A percentile compares a stretch with the other conserved stretches of the same genome.
phyloP scores from a whole-genome alignment of 2,329 filamentous ascomycete species.

The Rhynchosporium agropyri region DNA sequence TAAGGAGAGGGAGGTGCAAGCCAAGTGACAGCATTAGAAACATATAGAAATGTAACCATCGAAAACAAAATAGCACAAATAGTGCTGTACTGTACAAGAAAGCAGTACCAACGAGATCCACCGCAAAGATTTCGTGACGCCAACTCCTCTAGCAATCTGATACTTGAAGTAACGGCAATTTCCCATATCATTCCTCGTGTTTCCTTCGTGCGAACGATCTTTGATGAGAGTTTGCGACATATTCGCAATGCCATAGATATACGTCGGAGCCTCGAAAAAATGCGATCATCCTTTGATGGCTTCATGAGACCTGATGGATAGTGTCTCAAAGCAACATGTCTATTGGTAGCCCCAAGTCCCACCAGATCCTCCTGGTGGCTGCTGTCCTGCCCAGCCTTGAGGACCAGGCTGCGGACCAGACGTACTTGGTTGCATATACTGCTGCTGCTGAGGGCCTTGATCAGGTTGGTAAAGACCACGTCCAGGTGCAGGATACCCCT shows the following conservation, averaged over 20 bases:
- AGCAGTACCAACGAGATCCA: constrained; percentile 30
- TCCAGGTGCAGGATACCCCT: constrained; percentile 57
- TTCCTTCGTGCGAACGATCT: not conserved
- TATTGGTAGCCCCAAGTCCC: constrained; percentile 38
- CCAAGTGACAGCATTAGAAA: constrained; percentile 27
- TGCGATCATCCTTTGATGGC: constrained; percentile 31
- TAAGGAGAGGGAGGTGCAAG: constrained; percentile 12
- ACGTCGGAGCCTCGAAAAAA: constrained; percentile 26
- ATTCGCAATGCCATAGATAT: constrained; percentile 27
- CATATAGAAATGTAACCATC: constrained; percentile 21
- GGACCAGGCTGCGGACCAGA: constrained; percentile 39
- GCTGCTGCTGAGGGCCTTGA: constrained; percentile 59
- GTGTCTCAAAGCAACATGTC: not conserved
- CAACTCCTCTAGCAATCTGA: constrained; percentile 38
- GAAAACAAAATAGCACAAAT: constrained; percentile 2
- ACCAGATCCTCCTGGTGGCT: constrained; percentile 34
- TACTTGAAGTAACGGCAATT: constrained; percentile 32
- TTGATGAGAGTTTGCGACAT: constrained; percentile 14
- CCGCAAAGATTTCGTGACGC: constrained; percentile 29
- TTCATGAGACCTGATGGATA: constrained; percentile 19
- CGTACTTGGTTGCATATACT: constrained; percentile 66
- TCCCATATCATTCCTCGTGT: constrained; percentile 26
- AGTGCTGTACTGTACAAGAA: constrained; percentile 38
- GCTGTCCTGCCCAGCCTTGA: constrained; percentile 43
- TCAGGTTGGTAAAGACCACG: constrained; percentile 64